phyloP scores from a whole-genome alignment of 1,284 basidiomycete species.

The Heterobasidion annosum region DNA sequence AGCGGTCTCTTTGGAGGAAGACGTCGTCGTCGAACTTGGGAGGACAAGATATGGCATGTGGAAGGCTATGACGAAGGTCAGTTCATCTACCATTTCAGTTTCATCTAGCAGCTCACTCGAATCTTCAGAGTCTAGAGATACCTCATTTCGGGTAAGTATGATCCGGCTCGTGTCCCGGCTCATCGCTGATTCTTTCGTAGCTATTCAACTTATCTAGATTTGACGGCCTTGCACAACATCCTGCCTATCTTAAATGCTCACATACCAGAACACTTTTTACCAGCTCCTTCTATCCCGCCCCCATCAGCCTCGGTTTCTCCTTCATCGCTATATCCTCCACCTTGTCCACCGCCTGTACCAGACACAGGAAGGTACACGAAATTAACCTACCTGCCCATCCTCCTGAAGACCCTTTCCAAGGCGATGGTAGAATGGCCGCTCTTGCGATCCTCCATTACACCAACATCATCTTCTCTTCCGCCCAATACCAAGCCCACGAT shows the following conservation, averaged over 20 bases:
- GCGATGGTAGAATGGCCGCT: conserved; percentile 82
- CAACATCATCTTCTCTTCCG: conserved; percentile 16
- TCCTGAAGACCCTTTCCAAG: conserved; percentile 78
- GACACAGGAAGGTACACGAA: conserved; percentile 46
- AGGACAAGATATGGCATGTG: conserved; percentile 80
- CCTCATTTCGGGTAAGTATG: conserved; percentile 26
- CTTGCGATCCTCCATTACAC: conserved; percentile 66
- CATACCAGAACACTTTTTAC: conserved; percentile 60
- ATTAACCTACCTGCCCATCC: conserved; percentile 78
- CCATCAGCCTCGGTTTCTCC: conserved; percentile 34
- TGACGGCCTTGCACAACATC: conserved; percentile 69
- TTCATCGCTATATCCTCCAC: conserved; percentile 33
- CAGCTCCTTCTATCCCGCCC: conserved; percentile 21
- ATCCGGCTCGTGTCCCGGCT: not conserved
- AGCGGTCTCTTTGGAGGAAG: conserved; percentile 18
- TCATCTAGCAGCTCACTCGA: not conserved
- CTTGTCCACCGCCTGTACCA: conserved; percentile 29
- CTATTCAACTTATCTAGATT: conserved; percentile 76
- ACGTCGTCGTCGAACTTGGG: conserved; percentile 62
- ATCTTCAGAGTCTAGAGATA: conserved; percentile 64
- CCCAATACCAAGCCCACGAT: conserved; percentile 44
- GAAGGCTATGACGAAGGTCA: conserved; percentile 76
- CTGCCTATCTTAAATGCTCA: conserved; percentile 62
- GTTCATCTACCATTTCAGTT: conserved; percentile 4
- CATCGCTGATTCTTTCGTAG: conserved; percentile 20